Base-by-base conservation (phyloP, 2,329 filamentous ascomycete species). In the Apiospora arundinis region DNA sequence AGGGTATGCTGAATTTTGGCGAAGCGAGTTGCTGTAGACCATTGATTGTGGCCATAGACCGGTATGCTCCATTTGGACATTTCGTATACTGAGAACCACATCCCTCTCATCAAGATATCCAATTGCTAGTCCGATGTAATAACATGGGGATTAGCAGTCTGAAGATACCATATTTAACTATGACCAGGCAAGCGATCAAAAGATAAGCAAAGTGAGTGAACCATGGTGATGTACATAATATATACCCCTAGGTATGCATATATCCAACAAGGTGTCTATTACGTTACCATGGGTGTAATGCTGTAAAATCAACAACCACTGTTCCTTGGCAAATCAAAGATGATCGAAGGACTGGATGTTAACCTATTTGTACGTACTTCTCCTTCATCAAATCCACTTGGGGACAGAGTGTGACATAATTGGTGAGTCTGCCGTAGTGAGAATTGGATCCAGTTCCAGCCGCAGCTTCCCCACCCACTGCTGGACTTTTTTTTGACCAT, bases 21-120 rank as follows among this genome's bases (percentile, higher is more conserved):
- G 18, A 21, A 63, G 56, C 32, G 28, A 63, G 56, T 63, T 40
- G 56, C 37, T 40, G 56, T 63, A 63, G 56, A 63, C 56, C 56
- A 60, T 37, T 32, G 42, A 63, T 63, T 63, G 56, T 28, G 56
- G 16, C 32, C 56, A 63, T 63, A 63, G 56, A 63, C 37, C 56
- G 21, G 32, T 40, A n/a, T 63, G 32, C 56, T 48, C 32, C 56
- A 9, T 40, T 40, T 63, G 18, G 56, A 18, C 28, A n/a, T 63
- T 63, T 63, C 56, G 56, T 63, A 12, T 40, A 63, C n/a, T 23
- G 32, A 14, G 21, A 63, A 23, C 32, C 32, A 40, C 56, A 60
- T 60, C 25, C 4, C 56, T n/a, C 56, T 63, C 28, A 40, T 14
- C 32, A n/a, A 12, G 56, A 63, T 40, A 32, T 32, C 14, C 56